phyloP scores from a whole-genome alignment of 2,329 filamentous ascomycete genomes.

The Ceratocystis colombiana region DNA sequence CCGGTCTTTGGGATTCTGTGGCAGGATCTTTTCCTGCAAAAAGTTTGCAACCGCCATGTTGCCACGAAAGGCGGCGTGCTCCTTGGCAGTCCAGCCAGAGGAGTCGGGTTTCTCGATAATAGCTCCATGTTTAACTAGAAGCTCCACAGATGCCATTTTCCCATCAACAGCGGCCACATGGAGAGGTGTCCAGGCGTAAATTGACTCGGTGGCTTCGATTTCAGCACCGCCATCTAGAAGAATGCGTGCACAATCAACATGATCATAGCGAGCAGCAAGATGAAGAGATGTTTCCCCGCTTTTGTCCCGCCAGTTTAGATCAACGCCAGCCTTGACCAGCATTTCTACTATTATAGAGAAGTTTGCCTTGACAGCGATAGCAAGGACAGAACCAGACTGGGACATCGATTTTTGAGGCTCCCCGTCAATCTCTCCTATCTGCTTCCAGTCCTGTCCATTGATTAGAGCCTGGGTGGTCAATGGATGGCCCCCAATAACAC shows the following conservation, averaged over 20 bases:
- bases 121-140: constrained; percentile 69
- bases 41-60: constrained; percentile 70
- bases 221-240: constrained; percentile 67
- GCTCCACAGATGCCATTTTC: constrained; percentile 60
- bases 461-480: constrained; percentile 74
- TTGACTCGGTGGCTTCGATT: constrained; percentile 66
- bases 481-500: constrained; percentile 82
- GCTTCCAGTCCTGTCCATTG: constrained; percentile 65
- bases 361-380: constrained; percentile 79
- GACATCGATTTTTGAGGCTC: constrained; percentile 56
- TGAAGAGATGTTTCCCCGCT: constrained; percentile 87
- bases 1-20: background rate
- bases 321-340: constrained; percentile 77
- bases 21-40: constrained; percentile 38
- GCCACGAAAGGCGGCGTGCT: constrained; percentile 83
- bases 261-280: constrained; percentile 79
- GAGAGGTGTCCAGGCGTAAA: constrained; percentile 89
- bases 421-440: constrained; percentile 50
- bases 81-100: constrained; percentile 87
- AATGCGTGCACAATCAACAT: constrained; percentile 66
- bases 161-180: constrained; percentile 90
- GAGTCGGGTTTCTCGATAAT: constrained; percentile 65
- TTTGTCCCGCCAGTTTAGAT: constrained; percentile 87
- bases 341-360: constrained; percentile 75
- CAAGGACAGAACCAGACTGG: constrained; percentile 78